A percentile compares a stretch with the other conserved stretches of the same genome.
phyloP scores from a whole-genome alignment of 108 stramenopile genomes.

The Aurantiochytrium sp. region DNA sequence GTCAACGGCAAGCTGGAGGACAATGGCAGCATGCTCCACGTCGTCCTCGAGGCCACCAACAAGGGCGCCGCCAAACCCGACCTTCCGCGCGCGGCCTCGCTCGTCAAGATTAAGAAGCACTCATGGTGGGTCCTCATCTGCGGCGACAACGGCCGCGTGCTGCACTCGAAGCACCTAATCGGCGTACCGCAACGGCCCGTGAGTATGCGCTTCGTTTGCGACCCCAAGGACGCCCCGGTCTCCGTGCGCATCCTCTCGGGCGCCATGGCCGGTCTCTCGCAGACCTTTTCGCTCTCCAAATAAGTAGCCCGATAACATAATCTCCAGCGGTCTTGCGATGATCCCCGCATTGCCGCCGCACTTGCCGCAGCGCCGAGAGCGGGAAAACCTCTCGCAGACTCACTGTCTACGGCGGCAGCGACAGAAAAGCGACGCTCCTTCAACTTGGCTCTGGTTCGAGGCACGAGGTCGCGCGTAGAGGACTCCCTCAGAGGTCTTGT shows the following conservation, averaged over 20 bases:
- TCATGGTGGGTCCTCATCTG: not conserved
- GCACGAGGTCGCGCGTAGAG: too few species aligned
- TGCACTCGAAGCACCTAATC: not conserved
- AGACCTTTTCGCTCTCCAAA: not conserved
- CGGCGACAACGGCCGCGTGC: not conserved
- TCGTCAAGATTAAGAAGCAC: not conserved
- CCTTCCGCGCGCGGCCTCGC: not conserved
- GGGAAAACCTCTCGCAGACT: too few species aligned
- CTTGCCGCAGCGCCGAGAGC: too few species aligned
- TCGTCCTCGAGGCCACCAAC: not conserved
- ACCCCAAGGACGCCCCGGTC: not conserved
- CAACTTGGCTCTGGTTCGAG: too few species aligned
- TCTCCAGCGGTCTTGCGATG: too few species aligned
- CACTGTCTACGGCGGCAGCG: too few species aligned
- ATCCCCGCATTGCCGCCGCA: too few species aligned
- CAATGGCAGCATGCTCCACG: not conserved
- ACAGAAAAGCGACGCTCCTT: too few species aligned
- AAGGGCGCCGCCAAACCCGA: not conserved
- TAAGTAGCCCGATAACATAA: too few species aligned
- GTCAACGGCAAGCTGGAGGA: not conserved
- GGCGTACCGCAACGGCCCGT: not conserved
- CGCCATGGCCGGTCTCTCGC: not conserved
- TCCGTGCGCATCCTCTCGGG: not conserved
- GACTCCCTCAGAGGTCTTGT: too few species aligned
- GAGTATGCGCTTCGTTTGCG: not conserved